A percentile compares a stretch with the other conserved stretches of the same genome.
Conservation (phyloP, 2,329 filamentous ascomycete genomes). For the Sporothrix pseudoabietina region DNA sequence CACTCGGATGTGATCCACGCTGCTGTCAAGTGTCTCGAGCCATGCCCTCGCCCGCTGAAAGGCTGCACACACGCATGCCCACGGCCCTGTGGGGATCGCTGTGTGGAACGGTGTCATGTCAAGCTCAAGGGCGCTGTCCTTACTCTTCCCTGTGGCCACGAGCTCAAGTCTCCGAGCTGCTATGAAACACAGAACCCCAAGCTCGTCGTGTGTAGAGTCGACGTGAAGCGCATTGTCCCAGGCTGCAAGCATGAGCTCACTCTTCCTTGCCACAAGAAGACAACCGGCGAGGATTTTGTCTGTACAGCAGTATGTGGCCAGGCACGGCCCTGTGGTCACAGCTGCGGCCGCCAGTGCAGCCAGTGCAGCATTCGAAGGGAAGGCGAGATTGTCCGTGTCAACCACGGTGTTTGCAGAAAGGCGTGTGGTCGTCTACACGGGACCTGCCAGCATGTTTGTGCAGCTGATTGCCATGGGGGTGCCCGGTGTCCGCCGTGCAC, state of each 20-base stretch:
- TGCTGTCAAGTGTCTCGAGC: constrained; percentile 50
- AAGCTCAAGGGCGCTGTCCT: constrained; percentile 40
- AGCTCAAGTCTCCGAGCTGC: constrained; percentile 41
- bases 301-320: constrained; percentile 54
- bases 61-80: constrained; percentile 52
- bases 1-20: constrained; percentile 53
- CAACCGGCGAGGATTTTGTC: constrained; percentile 44
- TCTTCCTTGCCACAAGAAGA: constrained; percentile 54
- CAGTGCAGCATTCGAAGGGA: constrained; percentile 49
- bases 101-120: constrained; percentile 44
- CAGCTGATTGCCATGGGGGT: constrained; percentile 53
- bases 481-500: constrained; percentile 52
- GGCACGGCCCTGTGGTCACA: constrained; percentile 59
- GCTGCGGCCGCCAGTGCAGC: constrained; percentile 53
- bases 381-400: constrained; percentile 36
- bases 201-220: constrained; percentile 51
- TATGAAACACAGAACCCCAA: constrained; percentile 49
- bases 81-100: constrained; percentile 48
- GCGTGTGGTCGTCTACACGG: constrained; percentile 54
- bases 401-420: constrained; percentile 54
- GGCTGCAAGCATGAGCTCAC: constrained; percentile 58
- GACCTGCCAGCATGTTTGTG: constrained; percentile 61
- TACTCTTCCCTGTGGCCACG: constrained; percentile 51
- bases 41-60: constrained; percentile 47
- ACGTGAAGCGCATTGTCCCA: constrained; percentile 52